These are phyloP conservation scores for Picochlorum sp. DNA, from an alignment of 139 green algal genomes.

Conservation along the genomic window DNA sequence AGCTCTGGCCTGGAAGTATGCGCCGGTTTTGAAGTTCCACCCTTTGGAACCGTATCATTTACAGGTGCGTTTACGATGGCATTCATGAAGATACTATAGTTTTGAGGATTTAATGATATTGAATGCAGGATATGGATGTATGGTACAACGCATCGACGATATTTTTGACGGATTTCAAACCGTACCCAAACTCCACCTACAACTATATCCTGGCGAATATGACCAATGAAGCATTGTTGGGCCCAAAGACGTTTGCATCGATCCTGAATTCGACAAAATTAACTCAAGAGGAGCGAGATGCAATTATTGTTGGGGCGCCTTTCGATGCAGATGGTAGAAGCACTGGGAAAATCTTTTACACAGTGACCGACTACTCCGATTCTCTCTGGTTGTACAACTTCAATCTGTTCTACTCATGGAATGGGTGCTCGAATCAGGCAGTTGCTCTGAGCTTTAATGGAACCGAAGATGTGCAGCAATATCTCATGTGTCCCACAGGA, in stretches of 20 bases:
- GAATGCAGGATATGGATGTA: slow-evolving; percentile 1
- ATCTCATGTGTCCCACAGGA: slow-evolving; percentile 18
- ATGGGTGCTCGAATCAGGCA: slow-evolving; percentile 22
- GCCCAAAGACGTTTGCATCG: background rate
- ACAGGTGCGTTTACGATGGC: slow-evolving; percentile 6
- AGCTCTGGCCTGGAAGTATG: slow-evolving; percentile 16
- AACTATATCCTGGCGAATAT: background rate
- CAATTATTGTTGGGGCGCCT: slow-evolving; percentile 5
- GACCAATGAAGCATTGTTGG: background rate
- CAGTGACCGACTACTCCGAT: background rate
- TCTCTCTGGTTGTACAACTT: slow-evolving; percentile 14
- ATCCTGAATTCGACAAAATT: slow-evolving; percentile 14
- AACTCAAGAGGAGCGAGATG: background rate
- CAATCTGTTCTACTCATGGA: slow-evolving; percentile 20
- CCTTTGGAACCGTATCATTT: slow-evolving; percentile 18
- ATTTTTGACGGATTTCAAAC: background rate
- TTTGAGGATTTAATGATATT: background rate
- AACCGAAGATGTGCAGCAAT: background rate
- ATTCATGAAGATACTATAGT: background rate
- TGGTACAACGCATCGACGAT: slow-evolving; percentile 8
- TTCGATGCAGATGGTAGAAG: slow-evolving; percentile 2
- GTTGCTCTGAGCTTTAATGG: slow-evolving; percentile 12
- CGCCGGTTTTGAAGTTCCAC: slow-evolving; percentile 16
- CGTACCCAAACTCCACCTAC: slow-evolving; percentile 1
- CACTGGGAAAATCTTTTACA: slow-evolving; percentile 6